Percentiles rank a stretch among this genome's conserved stretches.
These are phyloP conservation scores for Pilaira anomala DNA, from an alignment of 192 early-diverging fungal species.

Conservation along the genomic window DNA sequence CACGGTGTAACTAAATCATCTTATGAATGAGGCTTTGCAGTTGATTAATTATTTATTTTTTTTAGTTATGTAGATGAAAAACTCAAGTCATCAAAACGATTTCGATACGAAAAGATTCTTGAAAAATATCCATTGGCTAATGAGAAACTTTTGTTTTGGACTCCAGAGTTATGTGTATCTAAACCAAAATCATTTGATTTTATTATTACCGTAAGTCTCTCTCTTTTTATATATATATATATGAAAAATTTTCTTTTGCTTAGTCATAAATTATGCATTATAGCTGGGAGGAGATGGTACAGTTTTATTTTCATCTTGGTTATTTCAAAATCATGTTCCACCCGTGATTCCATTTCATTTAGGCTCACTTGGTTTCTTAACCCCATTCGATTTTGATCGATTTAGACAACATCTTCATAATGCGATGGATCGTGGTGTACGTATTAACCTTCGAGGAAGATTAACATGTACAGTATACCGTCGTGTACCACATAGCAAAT, in stretches of 20 bases:
- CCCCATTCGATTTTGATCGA: conserved; percentile 78
- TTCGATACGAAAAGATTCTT: conserved; percentile 43
- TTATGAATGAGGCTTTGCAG: no score
- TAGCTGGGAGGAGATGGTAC: conserved; percentile 94
- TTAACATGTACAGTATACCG: conserved; percentile 90
- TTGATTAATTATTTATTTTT: not conserved
- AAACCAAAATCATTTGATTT: conserved; percentile 79
- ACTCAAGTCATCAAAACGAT: conserved; percentile 53
- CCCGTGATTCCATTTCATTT: conserved; percentile 94
- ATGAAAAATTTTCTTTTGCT: not conserved
- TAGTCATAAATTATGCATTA: not conserved
- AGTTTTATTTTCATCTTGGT: conserved; percentile 86
- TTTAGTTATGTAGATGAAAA: conserved; percentile 60
- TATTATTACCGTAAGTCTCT: conserved; percentile 66
- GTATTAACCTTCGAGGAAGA: conserved; percentile 87
- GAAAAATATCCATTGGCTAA: conserved; percentile 39
- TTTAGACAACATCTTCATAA: conserved; percentile 50
- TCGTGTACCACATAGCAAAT: conserved; percentile 32
- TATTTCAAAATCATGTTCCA: conserved; percentile 86
- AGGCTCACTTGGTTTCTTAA: conserved; percentile 93
- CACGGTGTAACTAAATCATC: conserved; percentile 19
- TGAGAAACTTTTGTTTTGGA: conserved; percentile 71
- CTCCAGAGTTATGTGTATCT: conserved; percentile 61
- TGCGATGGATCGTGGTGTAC: conserved; percentile 57
- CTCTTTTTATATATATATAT: not conserved